A percentile compares a stretch with the other conserved stretches of the same genome.
Evolutionary conservation across 148 eudicot genomes (phyloP).

Genomic region (Rhododendron henanense): DNA sequence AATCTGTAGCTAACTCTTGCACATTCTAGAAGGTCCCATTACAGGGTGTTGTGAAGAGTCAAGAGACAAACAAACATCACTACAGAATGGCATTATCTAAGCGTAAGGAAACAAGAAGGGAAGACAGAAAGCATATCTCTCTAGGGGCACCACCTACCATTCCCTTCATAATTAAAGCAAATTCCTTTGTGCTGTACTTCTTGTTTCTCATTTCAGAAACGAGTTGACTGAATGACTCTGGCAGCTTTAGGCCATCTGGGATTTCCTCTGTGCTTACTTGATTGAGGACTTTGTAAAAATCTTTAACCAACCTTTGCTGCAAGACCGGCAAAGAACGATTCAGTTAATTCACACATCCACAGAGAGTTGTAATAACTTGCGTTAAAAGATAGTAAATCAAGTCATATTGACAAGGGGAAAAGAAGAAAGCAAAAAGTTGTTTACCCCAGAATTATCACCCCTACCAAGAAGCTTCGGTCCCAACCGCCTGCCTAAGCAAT

Average conservation of each 20-base stretch:
- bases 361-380: background rate
- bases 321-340: slow-evolving; percentile 19
- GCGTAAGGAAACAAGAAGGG: background rate
- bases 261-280: slow-evolving; percentile 72
- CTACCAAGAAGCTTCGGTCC: slow-evolving; percentile 86
- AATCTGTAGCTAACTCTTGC: background rate
- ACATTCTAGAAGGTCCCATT: background rate
- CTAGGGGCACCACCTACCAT: slow-evolving; percentile 50
- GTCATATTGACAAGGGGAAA: background rate
- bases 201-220: slow-evolving; percentile 81
- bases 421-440: background rate
- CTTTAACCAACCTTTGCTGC: slow-evolving; percentile 76
- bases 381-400: background rate
- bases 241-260: slow-evolving; percentile 69
- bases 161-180: slow-evolving; percentile 82
- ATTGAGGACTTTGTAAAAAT: slow-evolving; percentile 74
- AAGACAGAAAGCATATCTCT: background rate
- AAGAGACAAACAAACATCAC: too few species aligned
- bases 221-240: slow-evolving; percentile 75
- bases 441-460: slow-evolving; percentile 84
- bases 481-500: slow-evolving; percentile 91
- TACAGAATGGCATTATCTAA: too few species aligned
- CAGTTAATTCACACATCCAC: background rate
- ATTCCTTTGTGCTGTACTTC: slow-evolving; percentile 72
- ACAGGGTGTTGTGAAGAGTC: background rate